phyloP scores from a whole-genome alignment of 495 filamentous ascomycete genomes.

The Penicillium fimorum region DNA sequence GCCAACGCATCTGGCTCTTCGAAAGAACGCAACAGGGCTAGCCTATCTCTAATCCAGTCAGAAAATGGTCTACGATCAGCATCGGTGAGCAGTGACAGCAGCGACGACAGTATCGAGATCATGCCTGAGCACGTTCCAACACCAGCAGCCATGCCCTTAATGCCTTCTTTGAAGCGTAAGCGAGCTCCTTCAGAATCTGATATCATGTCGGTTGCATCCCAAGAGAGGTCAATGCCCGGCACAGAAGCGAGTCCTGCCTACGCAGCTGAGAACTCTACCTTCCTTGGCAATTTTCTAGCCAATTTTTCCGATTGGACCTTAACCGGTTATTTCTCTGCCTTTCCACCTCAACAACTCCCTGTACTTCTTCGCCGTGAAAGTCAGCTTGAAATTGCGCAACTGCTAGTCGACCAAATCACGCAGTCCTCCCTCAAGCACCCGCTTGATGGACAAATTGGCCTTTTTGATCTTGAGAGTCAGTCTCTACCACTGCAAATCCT shows the following conservation, averaged over 20 bases:
- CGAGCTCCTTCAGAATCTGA: constrained; percentile 39
- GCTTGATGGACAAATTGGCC: constrained; percentile 29
- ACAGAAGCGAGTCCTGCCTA: constrained; percentile 18
- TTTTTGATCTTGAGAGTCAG: constrained; percentile 34
- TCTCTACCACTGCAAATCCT: constrained; percentile 27
- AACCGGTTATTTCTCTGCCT: constrained; percentile 42
- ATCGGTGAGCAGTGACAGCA: constrained; percentile 33
- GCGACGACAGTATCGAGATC: constrained; percentile 35
- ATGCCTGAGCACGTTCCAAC: constrained; percentile 24
- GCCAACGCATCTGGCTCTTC: neutral
- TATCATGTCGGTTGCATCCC: constrained; percentile 30
- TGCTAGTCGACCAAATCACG: constrained; percentile 49
- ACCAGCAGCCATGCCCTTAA: constrained; percentile 18
- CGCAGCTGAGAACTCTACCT: constrained; percentile 37
- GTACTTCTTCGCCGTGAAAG: constrained; percentile 38
- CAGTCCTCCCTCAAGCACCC: constrained; percentile 47
- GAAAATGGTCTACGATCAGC: constrained; percentile 13
- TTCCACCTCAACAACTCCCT: constrained; percentile 34
- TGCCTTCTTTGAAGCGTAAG: constrained; percentile 41
- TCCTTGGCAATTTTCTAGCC: constrained; percentile 46
- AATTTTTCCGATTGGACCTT: constrained; percentile 48
- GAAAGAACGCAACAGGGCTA: neutral
- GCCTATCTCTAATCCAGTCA: neutral
- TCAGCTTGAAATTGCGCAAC: constrained; percentile 46
- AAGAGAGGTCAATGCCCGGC: constrained; percentile 26